Base-by-base conservation (phyloP, 2,329 filamentous ascomycete genomes). In the Exophiala sideris region DNA sequence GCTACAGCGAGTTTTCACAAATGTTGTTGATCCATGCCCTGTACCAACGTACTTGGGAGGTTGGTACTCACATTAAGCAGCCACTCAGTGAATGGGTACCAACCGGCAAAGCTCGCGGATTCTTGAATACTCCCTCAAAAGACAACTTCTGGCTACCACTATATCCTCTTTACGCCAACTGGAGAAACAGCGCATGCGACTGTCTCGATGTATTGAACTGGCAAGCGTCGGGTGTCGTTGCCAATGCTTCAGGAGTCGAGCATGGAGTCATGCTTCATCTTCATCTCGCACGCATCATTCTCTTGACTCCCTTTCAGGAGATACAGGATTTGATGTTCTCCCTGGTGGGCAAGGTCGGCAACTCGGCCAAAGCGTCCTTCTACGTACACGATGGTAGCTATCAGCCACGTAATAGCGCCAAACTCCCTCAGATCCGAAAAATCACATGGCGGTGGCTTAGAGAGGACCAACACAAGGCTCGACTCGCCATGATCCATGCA, bases 201-300 rank as follows among this genome's bases (percentile, higher is more conserved):
- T 73, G 71, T 45, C 61, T 84, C 2, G 81, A 84, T 52, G 73
- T 82, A 1, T 69, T 84, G 2, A 79, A 84, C 60, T 83, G 81
- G 80, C 72, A 75, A 14, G 80, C 80, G 2, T 81, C 81, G 57
- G 76, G 73, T 39, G 73, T 72, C 0, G 75, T 80, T 29, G 76
- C 77, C 3, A 73, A 73, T 45, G 67, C 73, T 1, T 70, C 72
- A 1, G 81, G 80, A 0, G 68, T 76, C 5, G 80, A 83, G 54
- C 79, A 82, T 53, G 73, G 78, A 2, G 80, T 77, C 1, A 71
- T 84, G 0, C 64, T 82, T 5, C 79, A 83, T 58, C 71, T 84
- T 2, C 81, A 84, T 59, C 65, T 79, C 1, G 75, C 81, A 0
- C 72, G 81, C 1, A 70, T 82, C 1, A 67, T 82, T 0, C 66